Evolutionary conservation across 2,329 filamentous ascomycete genomes (phyloP).

Genomic region (Teratosphaeria epicoccoides): DNA sequence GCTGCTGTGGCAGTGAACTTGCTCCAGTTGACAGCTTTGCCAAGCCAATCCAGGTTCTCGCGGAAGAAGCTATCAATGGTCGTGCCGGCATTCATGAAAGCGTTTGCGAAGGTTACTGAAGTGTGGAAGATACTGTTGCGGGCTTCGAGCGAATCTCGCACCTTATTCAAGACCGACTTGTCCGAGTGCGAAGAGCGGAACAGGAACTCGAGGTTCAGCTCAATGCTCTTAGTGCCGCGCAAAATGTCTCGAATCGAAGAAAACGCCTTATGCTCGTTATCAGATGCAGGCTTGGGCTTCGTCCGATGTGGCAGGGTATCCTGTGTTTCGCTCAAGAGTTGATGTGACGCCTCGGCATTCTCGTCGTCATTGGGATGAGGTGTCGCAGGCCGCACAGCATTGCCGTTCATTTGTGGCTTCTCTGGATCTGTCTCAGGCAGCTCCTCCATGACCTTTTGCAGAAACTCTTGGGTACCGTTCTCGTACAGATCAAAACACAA

Average conservation of each 20-base stretch:
- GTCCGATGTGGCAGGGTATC: slow-evolving; percentile 36
- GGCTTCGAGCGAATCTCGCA: slow-evolving; percentile 88
- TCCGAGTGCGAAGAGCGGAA: slow-evolving; percentile 94
- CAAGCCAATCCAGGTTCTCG: slow-evolving; percentile 93
- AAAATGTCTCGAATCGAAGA: slow-evolving; percentile 53
- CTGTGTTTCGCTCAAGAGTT: slow-evolving; percentile 46
- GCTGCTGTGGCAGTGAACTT: slow-evolving; percentile 98
- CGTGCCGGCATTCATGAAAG: slow-evolving; percentile 98
- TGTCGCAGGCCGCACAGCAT: slow-evolving; percentile 24
- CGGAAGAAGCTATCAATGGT: slow-evolving; percentile 98
- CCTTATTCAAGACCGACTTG: slow-evolving; percentile 84
- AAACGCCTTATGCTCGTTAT: slow-evolving; percentile 45
- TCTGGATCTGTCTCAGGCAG: slow-evolving; percentile 48
- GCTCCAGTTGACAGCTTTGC: slow-evolving; percentile 98
- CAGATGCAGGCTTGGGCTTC: slow-evolving; percentile 33
- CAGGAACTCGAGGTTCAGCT: slow-evolving; percentile 89
- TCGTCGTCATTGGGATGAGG: slow-evolving; percentile 27
- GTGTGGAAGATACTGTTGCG: slow-evolving; percentile 98
- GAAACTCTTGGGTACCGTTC: slow-evolving; percentile 94
- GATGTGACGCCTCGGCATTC: slow-evolving; percentile 47
- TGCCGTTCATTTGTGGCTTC: slow-evolving; percentile 33
- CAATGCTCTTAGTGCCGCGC: slow-evolving; percentile 84
- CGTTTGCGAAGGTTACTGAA: slow-evolving; percentile 92
- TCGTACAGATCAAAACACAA: slow-evolving; percentile 98
- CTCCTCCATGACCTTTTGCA: slow-evolving; percentile 76